Evolutionary conservation across 2,329 filamentous ascomycete species (phyloP).

Genomic region (Cercospora sp.): DNA sequence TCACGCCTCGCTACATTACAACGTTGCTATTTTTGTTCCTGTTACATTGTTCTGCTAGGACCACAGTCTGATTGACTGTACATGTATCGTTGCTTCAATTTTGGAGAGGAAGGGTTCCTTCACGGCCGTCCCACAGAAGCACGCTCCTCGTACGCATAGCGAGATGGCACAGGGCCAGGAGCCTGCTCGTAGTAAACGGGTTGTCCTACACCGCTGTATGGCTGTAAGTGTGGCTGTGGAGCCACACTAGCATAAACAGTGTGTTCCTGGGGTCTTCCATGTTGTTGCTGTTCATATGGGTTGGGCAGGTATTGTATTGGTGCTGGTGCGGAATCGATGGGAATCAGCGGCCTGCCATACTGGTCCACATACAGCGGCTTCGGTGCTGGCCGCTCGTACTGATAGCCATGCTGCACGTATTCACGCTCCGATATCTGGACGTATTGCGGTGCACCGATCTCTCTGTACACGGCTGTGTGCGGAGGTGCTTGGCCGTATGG

Average conservation of each 20-base stretch:
- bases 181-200: slow-evolving; percentile 22
- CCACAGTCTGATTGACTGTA: not conserved
- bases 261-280: slow-evolving; percentile 19
- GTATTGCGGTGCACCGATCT: slow-evolving; percentile 29
- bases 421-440: slow-evolving; percentile 26
- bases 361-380: slow-evolving; percentile 38
- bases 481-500: slow-evolving; percentile 22
- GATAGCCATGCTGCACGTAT: slow-evolving; percentile 21
- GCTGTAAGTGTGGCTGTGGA: slow-evolving; percentile 17
- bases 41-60: not conserved
- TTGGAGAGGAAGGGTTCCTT: not conserved
- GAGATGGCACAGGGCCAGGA: slow-evolving; percentile 3
- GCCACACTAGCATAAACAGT: slow-evolving; percentile 22
- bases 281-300: slow-evolving; percentile 33
- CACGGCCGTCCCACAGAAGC: slow-evolving; percentile 25
- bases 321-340: slow-evolving; percentile 32
- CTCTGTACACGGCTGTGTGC: slow-evolving; percentile 18
- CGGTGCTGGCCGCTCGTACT: slow-evolving; percentile 29
- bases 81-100: not conserved
- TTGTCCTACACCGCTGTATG: slow-evolving; percentile 22
- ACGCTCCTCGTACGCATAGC: slow-evolving; percentile 27
- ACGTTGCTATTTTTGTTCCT: not conserved
- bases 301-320: slow-evolving; percentile 32
- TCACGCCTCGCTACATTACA: not conserved
- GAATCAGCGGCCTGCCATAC: slow-evolving; percentile 35